Base-by-base conservation (phyloP, 2,329 filamentous ascomycete genomes). In the Aspergillus fijiensis region DNA sequence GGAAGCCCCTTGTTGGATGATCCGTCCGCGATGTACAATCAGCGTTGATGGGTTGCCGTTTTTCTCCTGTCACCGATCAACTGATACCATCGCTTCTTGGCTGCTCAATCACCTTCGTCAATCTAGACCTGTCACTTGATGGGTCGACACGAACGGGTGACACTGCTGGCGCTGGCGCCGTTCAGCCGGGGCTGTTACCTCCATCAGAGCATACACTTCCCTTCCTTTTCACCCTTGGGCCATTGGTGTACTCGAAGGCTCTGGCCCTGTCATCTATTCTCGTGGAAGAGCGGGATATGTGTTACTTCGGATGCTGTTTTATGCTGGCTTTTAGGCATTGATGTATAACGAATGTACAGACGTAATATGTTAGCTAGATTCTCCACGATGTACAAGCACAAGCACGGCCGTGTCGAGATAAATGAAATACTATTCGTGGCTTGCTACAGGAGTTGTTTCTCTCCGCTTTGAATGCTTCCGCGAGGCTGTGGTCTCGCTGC, bases 1-100 rank as follows among this genome's bases (percentile, higher is more conserved):
- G 76, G 74, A 5, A 79, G 73, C 59, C 73, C 75, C 21, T 60
- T 75, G 14, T 55, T 73, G n/a, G 71, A 72, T 51, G 67, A 72
- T 55, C 63, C 70, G 25, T 55, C 64, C 2, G 27, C 63, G 11
- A 60, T 63, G 25, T 59, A 53, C 11, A 14, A 35, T 16, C 45
- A 57, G 29, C 23, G 33, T 27, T 55, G 45, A 55, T 14, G 29
- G 27, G 19, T 35, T 11, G 25, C 21, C 19, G 11, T 29, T 29
- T 35, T 33, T 14, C 14, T 42, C n/a, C 14, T 42, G 33, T 35
- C 33, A 16, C 33, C 33, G 10, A 42, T 42, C 6, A 42, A n/a
- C 14, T 19, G 6, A 42, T 42, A 7, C 39, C 6, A 16, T 35
- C 5, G 14, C 39, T 42, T 42, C 39, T 4, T 42, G 39, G 39